Evolutionary conservation across 1,139 yeast genomes (phyloP), one percentile per base, ranked within the genome.

Genomic region (Nakaseomyces bracarensis): DNA sequence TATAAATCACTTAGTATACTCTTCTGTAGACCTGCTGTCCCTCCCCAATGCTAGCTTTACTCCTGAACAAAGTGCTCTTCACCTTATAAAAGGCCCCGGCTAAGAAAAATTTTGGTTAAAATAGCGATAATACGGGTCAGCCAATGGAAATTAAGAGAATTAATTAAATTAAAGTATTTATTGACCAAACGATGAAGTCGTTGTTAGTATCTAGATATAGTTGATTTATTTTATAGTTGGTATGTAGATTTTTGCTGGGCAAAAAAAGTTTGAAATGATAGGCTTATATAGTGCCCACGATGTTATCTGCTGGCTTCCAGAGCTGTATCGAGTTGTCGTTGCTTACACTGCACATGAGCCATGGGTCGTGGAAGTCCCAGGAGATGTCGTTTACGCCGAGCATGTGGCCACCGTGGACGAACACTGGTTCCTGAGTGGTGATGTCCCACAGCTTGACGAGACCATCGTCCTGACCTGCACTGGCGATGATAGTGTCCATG

Each of bases 331-430:
- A 76, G 58, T 91, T 91, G 57, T 91, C 97, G 56, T 84, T 91
- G 0, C 91, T 80, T 3, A 86, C 94, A 56, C 87, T 79, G 7
- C 91, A 82, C 36, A 89, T 54, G 64, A 85, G 71, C 83, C 89
- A 80, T 9, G 81, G 79, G 49, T 82, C 82, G 49, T 77, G 79
- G 1, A 79, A 75, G 46, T 87, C 84, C 98, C 98, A 91, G 38
- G 80, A 75, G 37, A 89, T 68, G 57, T 89, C 97, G 54, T 82
- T 80, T 13, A 91, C 84, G 18, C 93, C 89, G 43, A 82, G 69
- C 73, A 91, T 77, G 60, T 91, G 99, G 0, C 98, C 98, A 10
- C 82, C 85, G 61, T 93, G 98, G 27, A 75, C 71, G 57, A 91
- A 89, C 18, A 79, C 46, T 36, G 79, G 63, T 57, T 68, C 50